A percentile compares a stretch with the other conserved stretches of the same genome.
phyloP scores from a whole-genome alignment of 352 stramenopile species.

The Globisporangium abappressorium region DNA sequence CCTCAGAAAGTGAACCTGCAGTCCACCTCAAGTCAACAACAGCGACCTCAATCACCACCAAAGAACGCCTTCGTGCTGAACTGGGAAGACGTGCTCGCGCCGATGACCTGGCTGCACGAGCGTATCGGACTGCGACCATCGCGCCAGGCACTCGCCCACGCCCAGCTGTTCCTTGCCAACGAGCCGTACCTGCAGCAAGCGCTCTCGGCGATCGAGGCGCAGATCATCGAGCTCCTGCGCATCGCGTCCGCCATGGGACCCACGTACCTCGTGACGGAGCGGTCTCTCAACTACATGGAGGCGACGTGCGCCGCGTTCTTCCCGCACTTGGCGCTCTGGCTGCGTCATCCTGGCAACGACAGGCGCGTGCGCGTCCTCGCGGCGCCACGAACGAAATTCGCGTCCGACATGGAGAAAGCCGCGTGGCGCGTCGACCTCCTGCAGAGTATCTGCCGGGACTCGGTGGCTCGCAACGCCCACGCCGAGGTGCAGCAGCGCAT shows the following conservation, averaged over 20 bases:
- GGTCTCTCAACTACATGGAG: constrained; percentile 46
- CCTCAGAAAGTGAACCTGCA: not conserved
- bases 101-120: constrained; percentile 37
- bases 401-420: constrained; percentile 28
- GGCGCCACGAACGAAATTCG: constrained; percentile 35
- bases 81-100: constrained; percentile 59
- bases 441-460: constrained; percentile 36
- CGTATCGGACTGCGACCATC: constrained; percentile 43
- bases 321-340: constrained; percentile 42
- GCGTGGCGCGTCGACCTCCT: constrained; percentile 45
- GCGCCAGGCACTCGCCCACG: constrained; percentile 28
- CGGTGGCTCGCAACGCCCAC: constrained; percentile 18
- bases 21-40: not conserved
- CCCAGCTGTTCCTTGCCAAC: constrained; percentile 23
- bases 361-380: constrained; percentile 37
- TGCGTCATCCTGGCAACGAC: constrained; percentile 15
- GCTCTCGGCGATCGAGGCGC: constrained; percentile 46
- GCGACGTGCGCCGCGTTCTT: constrained; percentile 45
- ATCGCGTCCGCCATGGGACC: constrained; percentile 35
- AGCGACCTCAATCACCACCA: not conserved
- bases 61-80: constrained; percentile 39
- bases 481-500: constrained; percentile 12
- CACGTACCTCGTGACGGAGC: constrained; percentile 53
- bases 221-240: constrained; percentile 43
- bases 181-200: constrained; percentile 55